Conservation (phyloP, 768 basidiomycete genomes). For the Hygrophorus russula region DNA sequence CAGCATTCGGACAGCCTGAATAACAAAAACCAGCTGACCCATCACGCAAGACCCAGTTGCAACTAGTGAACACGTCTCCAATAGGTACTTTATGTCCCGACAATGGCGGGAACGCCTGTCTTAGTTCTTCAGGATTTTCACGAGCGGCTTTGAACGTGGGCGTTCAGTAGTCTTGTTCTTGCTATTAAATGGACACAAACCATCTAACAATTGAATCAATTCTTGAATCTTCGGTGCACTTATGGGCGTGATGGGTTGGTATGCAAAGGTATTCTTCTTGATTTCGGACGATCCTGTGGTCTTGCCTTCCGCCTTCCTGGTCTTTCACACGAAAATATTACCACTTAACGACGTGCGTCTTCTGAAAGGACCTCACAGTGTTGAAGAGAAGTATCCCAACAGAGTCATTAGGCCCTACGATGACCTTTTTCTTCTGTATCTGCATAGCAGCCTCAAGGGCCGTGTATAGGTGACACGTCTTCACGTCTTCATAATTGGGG, state of each 20-base stretch:
- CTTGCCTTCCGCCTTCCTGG: slow-evolving; percentile 28
- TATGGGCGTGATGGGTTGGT: slow-evolving; percentile 67
- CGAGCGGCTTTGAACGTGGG: slow-evolving; percentile 39
- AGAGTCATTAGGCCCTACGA: slow-evolving; percentile 79
- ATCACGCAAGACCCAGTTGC: slow-evolving; percentile 82
- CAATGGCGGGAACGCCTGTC: slow-evolving; percentile 53
- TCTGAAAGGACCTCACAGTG: slow-evolving; percentile 39
- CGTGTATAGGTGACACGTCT: slow-evolving; percentile 66
- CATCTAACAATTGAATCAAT: slow-evolving; percentile 66
- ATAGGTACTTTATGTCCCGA: slow-evolving; percentile 55
- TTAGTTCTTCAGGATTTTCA: slow-evolving; percentile 47
- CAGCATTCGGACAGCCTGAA: neutral
- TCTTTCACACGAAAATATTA: slow-evolving; percentile 18
- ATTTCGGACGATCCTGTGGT: slow-evolving; percentile 39
- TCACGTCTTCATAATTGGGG: slow-evolving; percentile 47
- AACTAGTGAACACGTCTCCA: slow-evolving; percentile 85
- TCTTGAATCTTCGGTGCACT: slow-evolving; percentile 76
- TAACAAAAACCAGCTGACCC: slow-evolving; percentile 38
- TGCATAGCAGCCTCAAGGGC: slow-evolving; percentile 79
- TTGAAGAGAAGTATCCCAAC: slow-evolving; percentile 92
- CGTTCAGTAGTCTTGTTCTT: neutral
- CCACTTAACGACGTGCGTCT: neutral
- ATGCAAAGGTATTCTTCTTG: slow-evolving; percentile 59
- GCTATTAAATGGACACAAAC: slow-evolving; percentile 26
- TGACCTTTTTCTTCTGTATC: slow-evolving; percentile 83